Percentiles rank a stretch among this genome's conserved stretches.
These are phyloP conservation scores for Betula pendula DNA, from an alignment of 306 rosid genomes.

Conservation along the genomic window DNA sequence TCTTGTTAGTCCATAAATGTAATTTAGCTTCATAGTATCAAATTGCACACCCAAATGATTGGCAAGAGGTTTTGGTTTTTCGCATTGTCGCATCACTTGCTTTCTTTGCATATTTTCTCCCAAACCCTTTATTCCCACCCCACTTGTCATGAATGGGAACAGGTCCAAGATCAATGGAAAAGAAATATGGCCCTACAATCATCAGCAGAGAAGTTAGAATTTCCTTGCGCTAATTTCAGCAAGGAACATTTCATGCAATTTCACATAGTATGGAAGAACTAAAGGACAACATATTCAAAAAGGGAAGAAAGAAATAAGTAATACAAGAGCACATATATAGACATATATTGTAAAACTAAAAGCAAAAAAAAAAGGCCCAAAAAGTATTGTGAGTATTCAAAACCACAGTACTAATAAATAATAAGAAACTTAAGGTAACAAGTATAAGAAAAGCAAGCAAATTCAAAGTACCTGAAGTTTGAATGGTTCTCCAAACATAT, in stretches of 20 bases:
- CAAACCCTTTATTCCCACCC: slow-evolving; percentile 49
- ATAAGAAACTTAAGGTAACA: slow-evolving; percentile 22
- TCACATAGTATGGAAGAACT: background rate
- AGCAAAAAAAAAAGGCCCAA: background rate
- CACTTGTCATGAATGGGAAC: slow-evolving; percentile 60
- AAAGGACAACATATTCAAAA: background rate
- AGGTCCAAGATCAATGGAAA: slow-evolving; percentile 78
- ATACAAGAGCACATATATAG: background rate
- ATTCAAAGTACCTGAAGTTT: slow-evolving; percentile 63
- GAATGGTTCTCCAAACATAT: slow-evolving; percentile 56
- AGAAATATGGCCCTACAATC: slow-evolving; percentile 75
- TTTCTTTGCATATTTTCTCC: slow-evolving; percentile 39
- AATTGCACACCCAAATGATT: slow-evolving; percentile 33
- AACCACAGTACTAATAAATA: background rate
- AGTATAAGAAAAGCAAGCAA: slow-evolving; percentile 22
- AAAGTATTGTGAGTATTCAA: background rate
- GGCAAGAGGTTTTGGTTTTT: slow-evolving; percentile 28
- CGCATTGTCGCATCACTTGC: slow-evolving; percentile 24
- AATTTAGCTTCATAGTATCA: slow-evolving; percentile 37
- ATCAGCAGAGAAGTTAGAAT: slow-evolving; percentile 9
- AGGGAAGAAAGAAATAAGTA: background rate
- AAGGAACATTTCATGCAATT: background rate
- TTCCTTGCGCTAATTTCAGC: background rate
- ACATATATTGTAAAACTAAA: background rate
- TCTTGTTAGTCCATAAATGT: slow-evolving; percentile 24